Evolutionary conservation across 176 grass and related monocot species (phyloP), one percentile per base, ranked within the genome.

Genomic region (Tillandsia fasciculata): DNA sequence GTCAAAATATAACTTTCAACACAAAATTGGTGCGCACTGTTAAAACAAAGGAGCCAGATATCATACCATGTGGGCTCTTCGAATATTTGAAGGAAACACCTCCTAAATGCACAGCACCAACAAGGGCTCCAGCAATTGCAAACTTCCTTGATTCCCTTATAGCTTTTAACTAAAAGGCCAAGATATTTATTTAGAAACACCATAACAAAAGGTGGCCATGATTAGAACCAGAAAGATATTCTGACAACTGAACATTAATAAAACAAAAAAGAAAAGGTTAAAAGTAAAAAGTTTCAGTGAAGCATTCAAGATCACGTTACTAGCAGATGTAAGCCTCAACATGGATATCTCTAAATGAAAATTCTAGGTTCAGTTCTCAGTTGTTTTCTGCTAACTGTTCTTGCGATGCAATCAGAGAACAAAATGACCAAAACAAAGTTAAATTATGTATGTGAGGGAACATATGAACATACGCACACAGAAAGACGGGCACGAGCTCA

Each of bases 11-110:
- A 22, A 61, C 1, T 61, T 61, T 20, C 7, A 9, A 61, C 9
- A 9, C 15, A 61, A 23, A 61, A 2, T 61, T 22, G 22, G 15
- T 15, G n/a, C 0, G 53, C 53, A 57, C 12, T 57, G 12, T 57
- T 17, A 57, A 57, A 57, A 42, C 4, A 17, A 57, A 8, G 1
- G 13, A 8, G 53, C n/a, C 8, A 57, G 1, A 17, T 57, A 3
- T 12, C 64, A 71, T 90, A 99, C 94, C 94, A 84, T 99, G 94
- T 51, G 94, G 90, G 66, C 74, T 82, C 80, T 99, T 99, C 64
- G 94, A 99, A 75, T 86, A 99, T 76, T n/a, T 90, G 59, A 87
- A 26, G 17, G 94, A 85, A 54, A 93, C 74, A 56, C 84, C 84
- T 72, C 94, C 94, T 64, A 99, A 79, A 84, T 99, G 90, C 9